Conservation (phyloP, 305 asterid genomes). For the Lippia alba region DNA sequence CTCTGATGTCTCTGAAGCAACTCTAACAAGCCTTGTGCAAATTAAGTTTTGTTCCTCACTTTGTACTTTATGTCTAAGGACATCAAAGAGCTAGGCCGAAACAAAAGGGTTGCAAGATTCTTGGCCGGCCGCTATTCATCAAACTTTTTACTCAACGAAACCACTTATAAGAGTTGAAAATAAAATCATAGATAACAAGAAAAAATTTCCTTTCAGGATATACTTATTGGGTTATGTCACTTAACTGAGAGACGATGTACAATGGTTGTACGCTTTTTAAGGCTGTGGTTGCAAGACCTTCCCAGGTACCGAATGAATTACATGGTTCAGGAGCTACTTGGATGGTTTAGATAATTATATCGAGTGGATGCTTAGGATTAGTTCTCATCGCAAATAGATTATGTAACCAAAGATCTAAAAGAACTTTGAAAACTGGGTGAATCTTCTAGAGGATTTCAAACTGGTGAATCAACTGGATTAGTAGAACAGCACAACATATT, state of each 20-base stretch:
- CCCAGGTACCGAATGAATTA: too few relatives aligned
- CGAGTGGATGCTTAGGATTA: too few relatives aligned
- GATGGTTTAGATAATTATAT: too few relatives aligned
- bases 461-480: neutral
- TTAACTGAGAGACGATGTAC: too few relatives aligned
- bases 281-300: too few relatives aligned
- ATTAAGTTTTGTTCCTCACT: slow-evolving; percentile 6
- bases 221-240: too few relatives aligned
- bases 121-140: neutral
- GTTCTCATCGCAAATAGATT: too few relatives aligned
- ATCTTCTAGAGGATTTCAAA: neutral
- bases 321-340: too few relatives aligned
- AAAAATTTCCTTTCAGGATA: neutral
- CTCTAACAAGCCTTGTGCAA: slow-evolving; percentile 6
- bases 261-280: too few relatives aligned
- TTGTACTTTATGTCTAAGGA: slow-evolving; percentile 6
- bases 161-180: neutral
- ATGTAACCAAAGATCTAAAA: neutral
- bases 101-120: neutral
- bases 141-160: neutral
- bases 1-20: neutral
- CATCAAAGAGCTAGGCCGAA: neutral
- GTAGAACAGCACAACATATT: neutral
- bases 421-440: too few relatives aligned
- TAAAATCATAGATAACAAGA: too few relatives aligned